Percentiles rank a stretch among this genome's conserved stretches.
Conservation (phyloP, 352 stramenopile genomes). For the Plasmopara muralis region DNA sequence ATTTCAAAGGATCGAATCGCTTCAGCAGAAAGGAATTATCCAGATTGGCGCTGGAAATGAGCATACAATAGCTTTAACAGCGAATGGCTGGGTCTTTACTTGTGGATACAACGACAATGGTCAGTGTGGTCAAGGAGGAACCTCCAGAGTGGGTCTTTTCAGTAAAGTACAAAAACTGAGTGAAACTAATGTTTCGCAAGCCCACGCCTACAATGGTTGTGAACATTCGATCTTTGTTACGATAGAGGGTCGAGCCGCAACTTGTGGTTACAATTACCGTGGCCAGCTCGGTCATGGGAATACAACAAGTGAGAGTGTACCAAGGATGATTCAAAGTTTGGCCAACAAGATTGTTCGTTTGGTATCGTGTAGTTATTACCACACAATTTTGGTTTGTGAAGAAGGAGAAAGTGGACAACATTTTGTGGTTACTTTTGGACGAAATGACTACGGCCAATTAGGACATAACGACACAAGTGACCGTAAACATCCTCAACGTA, state of each 20-base stretch:
- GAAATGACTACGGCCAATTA: conserved; percentile 91
- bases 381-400: conserved; percentile 81
- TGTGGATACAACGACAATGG: conserved; percentile 94
- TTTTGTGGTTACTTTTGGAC: conserved; percentile 82
- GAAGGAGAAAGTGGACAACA: conserved; percentile 15
- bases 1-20: conserved; percentile 64
- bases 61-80: conserved; percentile 81
- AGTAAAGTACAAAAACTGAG: conserved; percentile 62
- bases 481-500: conserved; percentile 68
- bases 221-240: conserved; percentile 87
- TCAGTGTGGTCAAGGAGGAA: conserved; percentile 87
- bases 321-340: conserved; percentile 70
- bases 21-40: conserved; percentile 74
- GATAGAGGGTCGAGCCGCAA: conserved; percentile 66
- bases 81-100: conserved; percentile 72
- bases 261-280: conserved; percentile 91
- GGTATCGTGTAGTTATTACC: conserved; percentile 92
- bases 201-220: conserved; percentile 92
- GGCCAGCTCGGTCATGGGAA: conserved; percentile 89
- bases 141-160: conserved; percentile 64
- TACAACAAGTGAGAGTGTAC: conserved; percentile 78
- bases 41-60: conserved; percentile 90
- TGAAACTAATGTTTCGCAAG: conserved; percentile 46
- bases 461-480: conserved; percentile 87
- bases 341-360: conserved; percentile 57